Conservation (phyloP, 495 filamentous ascomycete genomes). For the Parmelia sp. region DNA sequence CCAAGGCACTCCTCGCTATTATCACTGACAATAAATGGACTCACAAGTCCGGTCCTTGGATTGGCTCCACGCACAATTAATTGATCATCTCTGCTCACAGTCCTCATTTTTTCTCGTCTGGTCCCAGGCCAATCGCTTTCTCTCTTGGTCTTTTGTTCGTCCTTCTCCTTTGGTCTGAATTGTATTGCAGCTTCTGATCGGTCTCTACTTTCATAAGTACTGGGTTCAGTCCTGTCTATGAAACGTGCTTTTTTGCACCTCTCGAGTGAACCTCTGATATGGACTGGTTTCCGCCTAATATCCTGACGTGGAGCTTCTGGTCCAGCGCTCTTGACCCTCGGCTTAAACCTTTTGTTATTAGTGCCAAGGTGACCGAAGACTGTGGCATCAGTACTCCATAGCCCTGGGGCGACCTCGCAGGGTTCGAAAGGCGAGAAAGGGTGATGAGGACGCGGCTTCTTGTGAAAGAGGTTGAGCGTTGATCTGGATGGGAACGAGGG, state of each 20-base stretch:
- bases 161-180: not conserved
- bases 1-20: constrained; percentile 19
- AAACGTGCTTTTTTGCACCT: constrained; percentile 6
- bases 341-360: constrained; percentile 4
- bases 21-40: constrained; percentile 27
- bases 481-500: constrained; percentile 15
- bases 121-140: not conserved
- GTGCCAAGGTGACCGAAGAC: constrained; percentile 15
- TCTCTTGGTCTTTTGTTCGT: not conserved
- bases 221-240: not conserved
- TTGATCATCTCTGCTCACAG: constrained; percentile 25
- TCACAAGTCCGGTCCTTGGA: constrained; percentile 31
- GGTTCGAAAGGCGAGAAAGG: constrained; percentile 8
- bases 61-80: constrained; percentile 26
- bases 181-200: not conserved
- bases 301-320: not conserved
- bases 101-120: constrained; percentile 11
- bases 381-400: constrained; percentile 20
- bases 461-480: constrained; percentile 11
- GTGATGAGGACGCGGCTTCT: constrained; percentile 1
- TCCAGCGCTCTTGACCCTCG: constrained; percentile 5
- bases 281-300: constrained; percentile 8
- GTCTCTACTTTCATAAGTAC: not conserved
- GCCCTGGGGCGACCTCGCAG: constrained; percentile 19
- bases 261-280: not conserved